Base-by-base conservation (phyloP, 148 eudicot species). In the Vaccinium vitisidaea region DNA sequence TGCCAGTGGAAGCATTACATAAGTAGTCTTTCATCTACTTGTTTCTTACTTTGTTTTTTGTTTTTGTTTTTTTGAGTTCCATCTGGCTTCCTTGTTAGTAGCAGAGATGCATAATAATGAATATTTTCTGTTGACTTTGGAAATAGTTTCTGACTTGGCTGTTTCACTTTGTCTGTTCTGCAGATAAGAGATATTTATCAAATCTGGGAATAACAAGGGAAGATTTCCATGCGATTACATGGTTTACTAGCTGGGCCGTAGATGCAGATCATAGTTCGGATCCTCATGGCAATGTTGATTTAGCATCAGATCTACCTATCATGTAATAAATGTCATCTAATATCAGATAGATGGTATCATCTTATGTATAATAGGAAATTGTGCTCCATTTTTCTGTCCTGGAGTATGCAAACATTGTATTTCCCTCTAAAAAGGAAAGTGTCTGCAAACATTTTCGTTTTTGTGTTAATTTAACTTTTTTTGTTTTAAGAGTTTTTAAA, bases 211-310 rank as follows among this genome's bases (percentile, higher is more conserved):
- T 96, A 84, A 88, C 55, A 82, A 93, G 87, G 87, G 95, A 92
- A 39, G 93, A 93, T 43, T 96, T 96, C 86, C 94, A 94, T 87
- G 95, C 95, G 32, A 87, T 96, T n/a, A 91, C 97, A 75, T 96
- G 97, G 98, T 92, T 96, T 87, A 96, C 99, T 63, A 96, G 99
- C 89, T 96, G 99, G 99, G 97, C 97, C 67, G 99, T 96, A 70
- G 99, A 94, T 88, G 98, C 94, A 76, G 95, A 94, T 85, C 99
- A 94, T 87, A 88, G 92, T 79, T 91, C 95, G 39, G 92, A 83
- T 50, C 81, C 92, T 84, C 86, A 87, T 69, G 82, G 21, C 43
- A 32, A 6, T 54, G 75, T 84, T 82, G 89, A 88, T 84, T 39
- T 58, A 54, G 75, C 83, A 46, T 81, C 88, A 13, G 85, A 81